Percentiles rank a stretch among this genome's conserved stretches.
Evolutionary conservation across 352 stramenopile species (phyloP).

Genomic region (Peronosclerospora sorghi): DNA sequence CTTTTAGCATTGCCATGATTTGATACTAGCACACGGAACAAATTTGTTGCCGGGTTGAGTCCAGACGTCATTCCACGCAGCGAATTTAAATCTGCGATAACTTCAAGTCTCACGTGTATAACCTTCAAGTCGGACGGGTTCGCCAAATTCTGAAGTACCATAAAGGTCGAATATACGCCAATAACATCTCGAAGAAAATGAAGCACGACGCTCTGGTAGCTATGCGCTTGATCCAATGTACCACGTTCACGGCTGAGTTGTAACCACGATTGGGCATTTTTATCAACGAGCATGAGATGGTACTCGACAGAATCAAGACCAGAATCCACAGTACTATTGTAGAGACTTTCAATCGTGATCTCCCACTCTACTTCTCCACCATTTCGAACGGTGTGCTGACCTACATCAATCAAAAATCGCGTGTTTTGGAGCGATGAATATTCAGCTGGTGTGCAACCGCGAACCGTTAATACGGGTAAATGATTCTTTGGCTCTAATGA

Average conservation of each 20-base stretch:
- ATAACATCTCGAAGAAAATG: slow-evolving; percentile 74
- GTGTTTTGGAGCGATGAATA: slow-evolving; percentile 75
- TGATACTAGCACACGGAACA: slow-evolving; percentile 82
- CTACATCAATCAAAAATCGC: slow-evolving; percentile 79
- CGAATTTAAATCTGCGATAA: slow-evolving; percentile 79
- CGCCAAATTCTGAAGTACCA: slow-evolving; percentile 75
- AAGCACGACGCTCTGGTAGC: slow-evolving; percentile 77
- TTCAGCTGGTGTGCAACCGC: slow-evolving; percentile 71
- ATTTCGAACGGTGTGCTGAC: slow-evolving; percentile 80
- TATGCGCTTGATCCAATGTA: slow-evolving; percentile 54
- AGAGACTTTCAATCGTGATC: slow-evolving; percentile 78
- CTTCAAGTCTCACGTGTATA: slow-evolving; percentile 76
- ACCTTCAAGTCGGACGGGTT: slow-evolving; percentile 82
- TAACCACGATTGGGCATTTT: slow-evolving; percentile 65
- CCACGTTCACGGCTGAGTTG: slow-evolving; percentile 73
- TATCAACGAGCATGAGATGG: slow-evolving; percentile 60
- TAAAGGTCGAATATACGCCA: slow-evolving; percentile 76
- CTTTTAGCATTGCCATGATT: slow-evolving; percentile 54
- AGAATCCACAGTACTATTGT: slow-evolving; percentile 25
- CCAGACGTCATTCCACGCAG: slow-evolving; percentile 71
- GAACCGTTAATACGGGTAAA: slow-evolving; percentile 49
- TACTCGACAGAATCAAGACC: slow-evolving; percentile 61
- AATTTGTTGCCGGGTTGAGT: slow-evolving; percentile 49
- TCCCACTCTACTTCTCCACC: slow-evolving; percentile 84
- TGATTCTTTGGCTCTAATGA: slow-evolving; percentile 30